Evolutionary conservation across 805 yeast genomes (phyloP), one percentile per base, ranked within the genome.

Genomic region (Kluyveromyces nonfermentans): DNA sequence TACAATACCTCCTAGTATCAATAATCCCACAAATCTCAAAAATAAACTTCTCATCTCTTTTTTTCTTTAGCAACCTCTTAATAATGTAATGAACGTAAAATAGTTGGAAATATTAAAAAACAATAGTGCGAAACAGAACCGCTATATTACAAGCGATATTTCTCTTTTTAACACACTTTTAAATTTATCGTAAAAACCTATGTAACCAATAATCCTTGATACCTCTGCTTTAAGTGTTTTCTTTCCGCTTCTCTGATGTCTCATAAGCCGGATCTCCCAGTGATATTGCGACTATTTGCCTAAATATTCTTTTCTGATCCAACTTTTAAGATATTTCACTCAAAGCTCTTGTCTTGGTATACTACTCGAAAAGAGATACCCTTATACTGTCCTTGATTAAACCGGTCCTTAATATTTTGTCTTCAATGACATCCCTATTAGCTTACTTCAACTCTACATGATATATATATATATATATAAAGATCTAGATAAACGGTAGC

Each of bases 71-170:
- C 9, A 25, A 25, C 9, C 30, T 25, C 30, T 25, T 10, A 25
- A 10, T 25, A 25, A 25, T 25, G 30, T 25, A 25, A 25, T 25
- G 42, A 39, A 21, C 20, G 42, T 39, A 39, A 33, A 39, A 21
- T 32, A 39, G 42, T 39, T 39, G 42, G 42, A 37, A 22, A 10
- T 22, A 3, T 14, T 18, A 36, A 36, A 20, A 19, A 35, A 35
- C 25, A n/a, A 35, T 33, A 16, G 18, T 15, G n/a, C 15, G 35
- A 17, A 17, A 17, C 17, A 33, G n/a, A 7, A 33, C 20, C 18
- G 20, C 18, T 18, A 33, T 18, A 3, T 9, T 12, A 16, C 9
- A 10, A 33, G 35, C 35, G 20, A 33, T n/a, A 18, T 9, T 9
- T 18, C 4, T 16, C n/a, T 12, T 33, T n/a, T 33, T 7, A 12